phyloP scores from a whole-genome alignment of 1,284 basidiomycete species.

The Sporisorium exsertum region DNA sequence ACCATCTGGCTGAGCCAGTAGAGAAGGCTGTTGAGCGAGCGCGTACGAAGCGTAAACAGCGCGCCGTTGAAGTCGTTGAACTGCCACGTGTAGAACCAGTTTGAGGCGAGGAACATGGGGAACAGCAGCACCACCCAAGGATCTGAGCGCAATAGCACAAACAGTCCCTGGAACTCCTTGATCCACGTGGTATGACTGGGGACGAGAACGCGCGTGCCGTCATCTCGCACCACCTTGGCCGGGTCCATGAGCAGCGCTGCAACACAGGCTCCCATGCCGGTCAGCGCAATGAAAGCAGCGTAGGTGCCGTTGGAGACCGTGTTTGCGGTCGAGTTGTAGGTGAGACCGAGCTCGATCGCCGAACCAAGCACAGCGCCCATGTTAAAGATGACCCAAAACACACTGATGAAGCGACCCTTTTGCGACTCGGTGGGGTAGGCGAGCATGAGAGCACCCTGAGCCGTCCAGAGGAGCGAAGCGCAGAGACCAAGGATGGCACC shows the following conservation, averaged over 20 bases:
- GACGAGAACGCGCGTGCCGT: slow-evolving; percentile 55
- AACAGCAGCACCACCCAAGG: slow-evolving; percentile 60
- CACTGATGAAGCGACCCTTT: slow-evolving; percentile 79
- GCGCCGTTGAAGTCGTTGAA: slow-evolving; percentile 53
- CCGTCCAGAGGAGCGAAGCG: slow-evolving; percentile 77
- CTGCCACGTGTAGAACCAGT: slow-evolving; percentile 67
- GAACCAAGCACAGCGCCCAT: slow-evolving; percentile 77
- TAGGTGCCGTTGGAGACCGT: slow-evolving; percentile 55
- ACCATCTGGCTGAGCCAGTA: slow-evolving; percentile 70
- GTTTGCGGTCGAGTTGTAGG: slow-evolving; percentile 51
- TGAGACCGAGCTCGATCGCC: slow-evolving; percentile 74
- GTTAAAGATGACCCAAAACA: slow-evolving; percentile 80
- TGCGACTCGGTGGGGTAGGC: slow-evolving; percentile 78
- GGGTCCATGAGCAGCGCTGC: slow-evolving; percentile 52
- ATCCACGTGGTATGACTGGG: slow-evolving; percentile 54
- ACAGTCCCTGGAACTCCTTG: slow-evolving; percentile 54
- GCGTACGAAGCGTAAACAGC: slow-evolving; percentile 64
- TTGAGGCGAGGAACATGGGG: slow-evolving; percentile 59
- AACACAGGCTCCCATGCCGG: slow-evolving; percentile 48
- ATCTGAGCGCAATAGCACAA: slow-evolving; percentile 48
- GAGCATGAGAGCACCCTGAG: slow-evolving; percentile 83
- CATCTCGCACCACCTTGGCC: slow-evolving; percentile 50
- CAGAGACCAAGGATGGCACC: slow-evolving; percentile 85
- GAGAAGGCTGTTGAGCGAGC: slow-evolving; percentile 70
- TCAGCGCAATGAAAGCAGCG: slow-evolving; percentile 57